Evolutionary conservation across 148 eudicot species (phyloP).

Genomic region (Polygonum aviculare): DNA sequence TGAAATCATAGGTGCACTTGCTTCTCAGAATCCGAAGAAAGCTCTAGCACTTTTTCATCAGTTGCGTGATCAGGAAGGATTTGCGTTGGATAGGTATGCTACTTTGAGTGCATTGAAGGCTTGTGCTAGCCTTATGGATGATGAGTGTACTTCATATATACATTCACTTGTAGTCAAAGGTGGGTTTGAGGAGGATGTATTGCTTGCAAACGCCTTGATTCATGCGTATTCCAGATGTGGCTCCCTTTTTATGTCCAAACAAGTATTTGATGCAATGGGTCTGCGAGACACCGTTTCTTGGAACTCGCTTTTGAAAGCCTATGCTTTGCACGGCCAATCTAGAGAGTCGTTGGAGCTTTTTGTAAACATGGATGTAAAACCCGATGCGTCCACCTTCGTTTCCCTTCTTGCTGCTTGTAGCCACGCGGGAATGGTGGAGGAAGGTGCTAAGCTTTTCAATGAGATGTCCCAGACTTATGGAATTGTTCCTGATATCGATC

Average conservation of each 20-base stretch:
- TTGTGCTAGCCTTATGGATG: conserved; percentile 41
- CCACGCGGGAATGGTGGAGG: conserved; percentile 48
- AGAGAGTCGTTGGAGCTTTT: conserved; percentile 26
- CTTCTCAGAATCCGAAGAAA: conserved; percentile 28
- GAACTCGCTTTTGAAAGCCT: conserved; percentile 53
- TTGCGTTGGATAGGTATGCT: conserved; percentile 26
- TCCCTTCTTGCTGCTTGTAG: conserved; percentile 55
- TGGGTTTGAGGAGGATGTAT: conserved; percentile 25
- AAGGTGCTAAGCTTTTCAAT: conserved; percentile 33
- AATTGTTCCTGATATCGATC: conserved; percentile 42
- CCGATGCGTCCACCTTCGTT: conserved; percentile 47
- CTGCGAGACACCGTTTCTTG: conserved; percentile 35
- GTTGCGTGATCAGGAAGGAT: conserved; percentile 23
- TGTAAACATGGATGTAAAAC: conserved; percentile 26
- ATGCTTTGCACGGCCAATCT: conserved; percentile 43
- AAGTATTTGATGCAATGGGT: conserved; percentile 33
- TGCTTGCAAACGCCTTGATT: conserved; percentile 37
- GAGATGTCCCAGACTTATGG: conserved; percentile 28
- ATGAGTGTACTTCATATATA: conserved; percentile 24
- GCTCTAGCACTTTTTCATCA: conserved; percentile 29
- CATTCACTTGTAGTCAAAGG: conserved; percentile 28
- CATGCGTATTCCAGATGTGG: conserved; percentile 53
- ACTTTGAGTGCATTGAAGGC: conserved; percentile 35
- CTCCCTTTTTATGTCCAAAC: conserved; percentile 21
- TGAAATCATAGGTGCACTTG: conserved; percentile 26